Evolutionary conservation across 2,329 filamentous ascomycete species (phyloP), one percentile per base, ranked within the genome.

Genomic region (Aspergillus cejpii): DNA sequence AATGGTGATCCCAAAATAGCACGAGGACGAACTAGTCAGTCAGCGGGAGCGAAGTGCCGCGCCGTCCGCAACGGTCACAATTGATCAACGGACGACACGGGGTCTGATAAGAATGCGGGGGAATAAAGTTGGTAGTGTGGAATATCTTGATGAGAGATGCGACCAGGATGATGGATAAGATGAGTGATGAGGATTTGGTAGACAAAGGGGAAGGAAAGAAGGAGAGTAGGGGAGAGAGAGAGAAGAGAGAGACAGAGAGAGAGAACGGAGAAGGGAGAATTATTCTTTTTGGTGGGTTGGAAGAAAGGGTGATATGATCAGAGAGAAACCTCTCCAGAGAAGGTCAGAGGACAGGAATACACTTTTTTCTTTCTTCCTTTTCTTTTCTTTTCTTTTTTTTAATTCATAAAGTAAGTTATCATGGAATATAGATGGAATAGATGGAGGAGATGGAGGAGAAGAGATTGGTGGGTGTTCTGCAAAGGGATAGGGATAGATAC

Each of bases 1-100:
- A 44, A 41, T 45, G 44, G 39, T 33, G 50, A 48, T 56, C 58
- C 55, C 59, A 61, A 55, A 61, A 54, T 60, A 58, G 57, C 55
- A 59, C 50, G 45, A 51, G 47, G 45, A 44, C 44, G 47, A 43
- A 44, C 44, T 49, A 48, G 42, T 51, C 46, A 52, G 44, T 47
- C 48, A 43, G 41, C 48, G 52, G 53, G 39, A 40, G 49, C 37
- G 23, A 45, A 47, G 41, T 45, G 49, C 51, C 53, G 53, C 23
- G 48, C 48, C 52, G 50, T 51, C 47, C 37, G 44, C 39, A 45
- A 45, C 31, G 15, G n/a, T 14, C 7, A 20, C 31, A 10, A 17
- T 15, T 10, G 31, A 34, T 34, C 31, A 8, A 20, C 14, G 15
- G 17, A 34, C 3, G 17, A 6, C 4, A 34, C n/a, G n/a, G 8